phyloP scores from a whole-genome alignment of 805 yeast genomes.

The Brettanomyces custersianus region DNA sequence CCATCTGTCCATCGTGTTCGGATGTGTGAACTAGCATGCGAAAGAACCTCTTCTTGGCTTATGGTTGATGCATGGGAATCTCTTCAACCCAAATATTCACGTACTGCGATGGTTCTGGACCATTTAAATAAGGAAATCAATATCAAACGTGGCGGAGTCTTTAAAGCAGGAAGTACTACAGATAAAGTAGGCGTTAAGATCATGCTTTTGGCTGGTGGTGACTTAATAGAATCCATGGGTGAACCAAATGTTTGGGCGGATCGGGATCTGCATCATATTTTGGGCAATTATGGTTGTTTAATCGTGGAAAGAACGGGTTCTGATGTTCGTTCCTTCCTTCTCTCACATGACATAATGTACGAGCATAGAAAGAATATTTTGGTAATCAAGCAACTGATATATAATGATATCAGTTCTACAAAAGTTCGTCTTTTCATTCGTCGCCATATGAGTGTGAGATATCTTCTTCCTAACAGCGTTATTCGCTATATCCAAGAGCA shows the following conservation, averaged over 20 bases:
- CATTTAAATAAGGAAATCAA: conserved; percentile 95
- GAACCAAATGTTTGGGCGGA: conserved; percentile 99
- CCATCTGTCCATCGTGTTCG: conserved; percentile 83
- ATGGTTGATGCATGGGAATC: conserved; percentile 99
- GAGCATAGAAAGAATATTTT: conserved; percentile 89
- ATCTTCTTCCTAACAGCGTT: conserved; percentile 86
- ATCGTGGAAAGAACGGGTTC: conserved; percentile 96
- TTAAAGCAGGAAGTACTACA: conserved; percentile 48
- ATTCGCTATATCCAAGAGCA: conserved; percentile 93
- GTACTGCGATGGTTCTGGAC: conserved; percentile 92
- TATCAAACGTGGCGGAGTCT: conserved; percentile 79
- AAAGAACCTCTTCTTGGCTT: conserved; percentile 91
- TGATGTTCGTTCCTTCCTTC: conserved; percentile 85
- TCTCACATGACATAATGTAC: conserved; percentile 95
- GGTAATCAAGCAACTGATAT: conserved; percentile 91
- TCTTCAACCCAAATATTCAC: conserved; percentile 78
- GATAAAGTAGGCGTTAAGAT: conserved; percentile 65
- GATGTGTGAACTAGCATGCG: conserved; percentile 98
- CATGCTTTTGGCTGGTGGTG: conserved; percentile 97
- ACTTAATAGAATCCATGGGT: conserved; percentile 97
- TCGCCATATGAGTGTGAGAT: conserved; percentile 95
- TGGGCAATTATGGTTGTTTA: conserved; percentile 93
- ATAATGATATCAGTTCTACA: conserved; percentile 92
- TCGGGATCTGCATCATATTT: conserved; percentile 84
- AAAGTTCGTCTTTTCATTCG: conserved; percentile 88